These are phyloP conservation scores for Trichoderma atrobrunneum DNA, from an alignment of 2,329 filamentous ascomycete genomes.

Conservation along the genomic window DNA sequence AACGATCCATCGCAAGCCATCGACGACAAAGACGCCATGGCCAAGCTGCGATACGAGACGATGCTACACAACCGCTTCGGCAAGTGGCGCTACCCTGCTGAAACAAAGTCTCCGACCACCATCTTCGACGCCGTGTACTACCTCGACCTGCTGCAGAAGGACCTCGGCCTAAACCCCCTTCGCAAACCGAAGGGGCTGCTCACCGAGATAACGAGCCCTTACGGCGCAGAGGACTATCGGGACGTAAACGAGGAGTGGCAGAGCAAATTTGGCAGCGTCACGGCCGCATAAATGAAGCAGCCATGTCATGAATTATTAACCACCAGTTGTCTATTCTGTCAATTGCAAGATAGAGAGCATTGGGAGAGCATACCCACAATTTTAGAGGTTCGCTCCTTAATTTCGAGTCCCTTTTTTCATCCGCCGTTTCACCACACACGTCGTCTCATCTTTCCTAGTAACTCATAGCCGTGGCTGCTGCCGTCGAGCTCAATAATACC, in stretches of 20 bases:
- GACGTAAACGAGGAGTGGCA: constrained; percentile 53
- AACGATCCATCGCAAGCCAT: constrained; percentile 24
- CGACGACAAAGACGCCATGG: constrained; percentile 34
- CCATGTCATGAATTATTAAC: not conserved
- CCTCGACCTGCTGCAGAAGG: constrained; percentile 63
- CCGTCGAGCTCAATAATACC: not conserved
- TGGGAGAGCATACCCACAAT: not conserved
- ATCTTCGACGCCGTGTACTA: constrained; percentile 76
- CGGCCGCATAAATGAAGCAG: not conserved
- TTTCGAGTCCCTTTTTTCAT: not conserved
- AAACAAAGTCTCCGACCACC: constrained; percentile 62
- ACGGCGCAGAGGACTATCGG: constrained; percentile 58
- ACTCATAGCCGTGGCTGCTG: not conserved
- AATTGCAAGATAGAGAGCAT: not conserved
- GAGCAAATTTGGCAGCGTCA: constrained; percentile 18
- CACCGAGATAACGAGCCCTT: constrained; percentile 53
- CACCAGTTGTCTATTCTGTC: not conserved
- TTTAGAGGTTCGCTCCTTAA: not conserved
- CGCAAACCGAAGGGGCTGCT: constrained; percentile 52
- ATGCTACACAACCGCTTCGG: constrained; percentile 67
- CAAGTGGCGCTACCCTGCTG: constrained; percentile 65
- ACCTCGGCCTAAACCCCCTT: constrained; percentile 59
- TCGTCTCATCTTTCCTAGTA: not conserved
- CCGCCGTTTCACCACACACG: not conserved
- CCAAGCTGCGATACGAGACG: constrained; percentile 50